Evolutionary conservation across 208 protist genomes (phyloP).

Genomic region (Paratrypanosoma confusum): DNA sequence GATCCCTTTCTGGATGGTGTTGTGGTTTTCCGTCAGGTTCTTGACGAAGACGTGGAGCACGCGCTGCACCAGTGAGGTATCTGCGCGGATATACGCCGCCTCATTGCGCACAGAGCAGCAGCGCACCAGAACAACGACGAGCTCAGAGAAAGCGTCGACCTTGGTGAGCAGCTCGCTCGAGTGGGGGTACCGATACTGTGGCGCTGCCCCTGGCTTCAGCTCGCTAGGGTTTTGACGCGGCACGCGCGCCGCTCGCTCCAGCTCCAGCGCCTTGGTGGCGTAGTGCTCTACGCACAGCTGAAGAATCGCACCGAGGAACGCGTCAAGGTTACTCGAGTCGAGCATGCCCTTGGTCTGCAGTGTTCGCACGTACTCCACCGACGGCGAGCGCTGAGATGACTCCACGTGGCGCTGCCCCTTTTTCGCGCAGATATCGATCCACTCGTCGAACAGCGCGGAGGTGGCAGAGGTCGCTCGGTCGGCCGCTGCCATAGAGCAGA

Average conservation of each 20-base stretch:
- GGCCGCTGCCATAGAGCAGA: neutral
- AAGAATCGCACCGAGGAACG: conserved; percentile 75
- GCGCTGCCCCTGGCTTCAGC: conserved; percentile 47
- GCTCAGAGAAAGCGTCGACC: conserved; percentile 89
- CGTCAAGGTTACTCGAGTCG: conserved; percentile 56
- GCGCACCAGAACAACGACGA: conserved; percentile 86
- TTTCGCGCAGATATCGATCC: conserved; percentile 38
- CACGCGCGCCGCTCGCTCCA: conserved; percentile 43
- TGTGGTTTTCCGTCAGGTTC: conserved; percentile 9
- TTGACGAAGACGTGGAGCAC: conserved; percentile 57
- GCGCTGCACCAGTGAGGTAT: conserved; percentile 59
- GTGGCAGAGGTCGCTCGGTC: neutral
- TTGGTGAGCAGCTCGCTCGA: conserved; percentile 38
- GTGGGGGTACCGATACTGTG: conserved; percentile 57
- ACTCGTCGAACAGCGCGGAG: conserved; percentile 70
- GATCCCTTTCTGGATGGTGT: conserved; percentile 1
- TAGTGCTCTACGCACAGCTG: conserved; percentile 88
- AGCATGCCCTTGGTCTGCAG: conserved; percentile 78
- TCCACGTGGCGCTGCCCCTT: conserved; percentile 9
- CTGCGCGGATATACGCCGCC: conserved; percentile 30
- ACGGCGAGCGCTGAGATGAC: conserved; percentile 24
- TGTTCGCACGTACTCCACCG: conserved; percentile 61
- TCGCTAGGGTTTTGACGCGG: conserved; percentile 9
- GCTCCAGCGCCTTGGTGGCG: conserved; percentile 50
- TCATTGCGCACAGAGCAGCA: conserved; percentile 71